Evolutionary conservation across 1,284 basidiomycete species (phyloP), one percentile per base, ranked within the genome.

Genomic region (Melampsora occidentalis): DNA sequence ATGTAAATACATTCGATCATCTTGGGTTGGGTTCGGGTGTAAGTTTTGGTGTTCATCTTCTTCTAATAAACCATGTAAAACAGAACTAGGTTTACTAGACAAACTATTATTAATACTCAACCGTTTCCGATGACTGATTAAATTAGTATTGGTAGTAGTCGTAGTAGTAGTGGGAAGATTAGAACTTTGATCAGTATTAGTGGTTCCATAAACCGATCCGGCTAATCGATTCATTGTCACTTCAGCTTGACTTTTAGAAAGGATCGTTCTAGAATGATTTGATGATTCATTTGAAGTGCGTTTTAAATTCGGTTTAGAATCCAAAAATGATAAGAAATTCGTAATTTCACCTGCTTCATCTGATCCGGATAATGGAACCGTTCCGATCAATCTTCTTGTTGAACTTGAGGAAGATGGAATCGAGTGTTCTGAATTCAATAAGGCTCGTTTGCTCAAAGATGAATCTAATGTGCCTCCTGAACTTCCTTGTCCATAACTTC

Each of bases 181-280:
- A 28, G 28, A 28, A 7, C 6, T 35, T 35, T 10, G 28, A 33
- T 22, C 65, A 67, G 12, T 22, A 20, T 4, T 35, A 20, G 33
- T 31, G 1, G 62, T n/a, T 7, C 62, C 62, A 16, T 64, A 35
- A 35, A 76, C 66, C 14, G 35, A 48, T 31, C 65, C 65, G 1
- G 65, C 72, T 31, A 76, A 62, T 48, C 64, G 63, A 35, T 69
- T 68, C 22, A 76, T 57, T 1, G 73, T 69, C 39, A 62, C 39
- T 25, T 71, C 57, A 20, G 69, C 28, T 62, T 53, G 48, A 42
- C 12, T 33, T 71, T 31, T 20, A 62, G 25, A 39, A 25, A 31
- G 49, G 9, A 61, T 46, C 5, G n/a, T 31, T 12, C 25, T 53
- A 18, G 5, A 35, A 22, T 63, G 10, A 14, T 63, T 5, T 18